Evolutionary conservation across 2,329 filamentous ascomycete species (phyloP).

Genomic region (Ophiostoma novo-ulmi): DNA sequence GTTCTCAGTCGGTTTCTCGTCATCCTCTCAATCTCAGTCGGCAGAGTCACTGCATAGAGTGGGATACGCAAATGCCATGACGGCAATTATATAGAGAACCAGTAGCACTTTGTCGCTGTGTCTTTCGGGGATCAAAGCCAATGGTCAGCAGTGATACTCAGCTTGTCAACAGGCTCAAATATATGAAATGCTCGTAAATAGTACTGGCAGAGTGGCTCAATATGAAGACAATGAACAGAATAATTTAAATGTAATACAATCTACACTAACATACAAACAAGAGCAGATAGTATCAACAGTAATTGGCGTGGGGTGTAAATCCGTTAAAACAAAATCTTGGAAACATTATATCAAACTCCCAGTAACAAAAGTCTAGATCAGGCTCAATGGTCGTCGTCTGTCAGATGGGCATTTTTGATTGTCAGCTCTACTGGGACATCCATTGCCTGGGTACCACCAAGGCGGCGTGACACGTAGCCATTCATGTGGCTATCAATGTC

Average conservation of each 20-base stretch:
- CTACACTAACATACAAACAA: too few relatives aligned
- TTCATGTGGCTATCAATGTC: constrained; percentile 23
- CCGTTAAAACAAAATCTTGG: too few relatives aligned
- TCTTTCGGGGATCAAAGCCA: not conserved
- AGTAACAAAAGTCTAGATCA: not conserved
- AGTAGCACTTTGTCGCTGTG: not conserved
- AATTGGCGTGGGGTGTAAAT: too few relatives aligned
- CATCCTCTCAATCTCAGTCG: too few relatives aligned
- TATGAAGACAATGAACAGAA: too few relatives aligned
- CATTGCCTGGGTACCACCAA: constrained; percentile 24
- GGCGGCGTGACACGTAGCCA: constrained; percentile 23
- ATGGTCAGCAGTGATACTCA: not conserved
- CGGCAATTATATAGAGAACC: not conserved
- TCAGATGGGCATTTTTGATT: constrained; percentile 10
- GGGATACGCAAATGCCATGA: not conserved
- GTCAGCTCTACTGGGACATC: constrained; percentile 22
- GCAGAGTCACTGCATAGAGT: too few relatives aligned
- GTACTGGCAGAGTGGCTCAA: too few relatives aligned
- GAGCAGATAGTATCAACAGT: too few relatives aligned
- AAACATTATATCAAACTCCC: not conserved
- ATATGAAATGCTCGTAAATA: not conserved
- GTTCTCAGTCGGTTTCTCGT: too few relatives aligned
- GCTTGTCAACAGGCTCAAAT: not conserved
- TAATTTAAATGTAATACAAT: too few relatives aligned
- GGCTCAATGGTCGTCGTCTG: not conserved